Evolutionary conservation across 2,329 filamentous ascomycete genomes (phyloP).

Genomic region (Cladosporium sp.): DNA sequence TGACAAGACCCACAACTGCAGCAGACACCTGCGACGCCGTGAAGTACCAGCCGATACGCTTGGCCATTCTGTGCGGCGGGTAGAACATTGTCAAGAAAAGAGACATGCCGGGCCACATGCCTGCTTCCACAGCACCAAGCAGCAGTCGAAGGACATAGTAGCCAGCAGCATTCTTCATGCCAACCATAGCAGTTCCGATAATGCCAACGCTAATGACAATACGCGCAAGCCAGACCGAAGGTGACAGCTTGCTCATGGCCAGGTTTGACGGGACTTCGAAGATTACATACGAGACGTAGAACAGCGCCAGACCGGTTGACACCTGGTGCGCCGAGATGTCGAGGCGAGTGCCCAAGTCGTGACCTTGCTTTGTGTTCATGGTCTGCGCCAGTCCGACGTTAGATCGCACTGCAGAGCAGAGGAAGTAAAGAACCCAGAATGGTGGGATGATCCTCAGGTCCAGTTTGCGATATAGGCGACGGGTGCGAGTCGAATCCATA

Average conservation of each 20-base stretch:
- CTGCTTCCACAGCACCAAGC: slow-evolving; percentile 83
- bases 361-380: slow-evolving; percentile 72
- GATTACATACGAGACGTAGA: slow-evolving; percentile 89
- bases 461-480: slow-evolving; percentile 23
- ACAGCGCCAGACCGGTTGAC: slow-evolving; percentile 80
- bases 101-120: slow-evolving; percentile 95
- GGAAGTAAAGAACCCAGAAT: slow-evolving; percentile 88
- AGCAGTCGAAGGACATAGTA: slow-evolving; percentile 83
- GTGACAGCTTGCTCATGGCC: slow-evolving; percentile 81
- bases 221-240: slow-evolving; percentile 86
- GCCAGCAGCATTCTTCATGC: slow-evolving; percentile 80
- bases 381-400: slow-evolving; percentile 94
- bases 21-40: slow-evolving; percentile 87
- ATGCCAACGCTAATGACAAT: slow-evolving; percentile 86
- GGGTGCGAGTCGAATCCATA: slow-evolving; percentile 24
- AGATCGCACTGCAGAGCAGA: slow-evolving; percentile 87
- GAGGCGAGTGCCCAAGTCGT: slow-evolving; percentile 75
- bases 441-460: slow-evolving; percentile 52
- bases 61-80: slow-evolving; percentile 80
- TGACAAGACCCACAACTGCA: slow-evolving; percentile 84
- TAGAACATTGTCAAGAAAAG: slow-evolving; percentile 93
- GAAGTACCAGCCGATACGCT: slow-evolving; percentile 87
- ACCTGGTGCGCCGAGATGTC: slow-evolving; percentile 72
- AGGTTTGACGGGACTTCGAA: slow-evolving; percentile 89
- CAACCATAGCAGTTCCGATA: slow-evolving; percentile 80